These are phyloP conservation scores for Brettanomyces bruxellensis DNA, from an alignment of 805 yeast species.

Conservation along the genomic window DNA sequence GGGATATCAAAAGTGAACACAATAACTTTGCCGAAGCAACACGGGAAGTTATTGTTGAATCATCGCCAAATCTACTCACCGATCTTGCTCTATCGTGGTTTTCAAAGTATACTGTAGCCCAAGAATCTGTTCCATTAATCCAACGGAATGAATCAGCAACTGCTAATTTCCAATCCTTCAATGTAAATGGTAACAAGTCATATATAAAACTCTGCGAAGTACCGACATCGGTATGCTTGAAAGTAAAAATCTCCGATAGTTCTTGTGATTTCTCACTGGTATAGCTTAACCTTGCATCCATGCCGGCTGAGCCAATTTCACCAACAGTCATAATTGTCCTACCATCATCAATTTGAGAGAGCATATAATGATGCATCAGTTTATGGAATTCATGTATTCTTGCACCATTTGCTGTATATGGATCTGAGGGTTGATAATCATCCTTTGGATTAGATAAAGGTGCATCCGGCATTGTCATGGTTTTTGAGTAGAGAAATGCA, in stretches of 20 bases:
- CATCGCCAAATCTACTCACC: constrained; percentile 42
- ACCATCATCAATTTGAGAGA: constrained; percentile 34
- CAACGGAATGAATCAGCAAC: constrained; percentile 27
- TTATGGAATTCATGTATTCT: constrained; percentile 49
- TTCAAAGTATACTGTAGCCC: constrained; percentile 48
- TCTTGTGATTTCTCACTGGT: constrained; percentile 30
- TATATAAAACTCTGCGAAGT: constrained; percentile 28
- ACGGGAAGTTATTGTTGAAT: constrained; percentile 23
- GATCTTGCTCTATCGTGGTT: constrained; percentile 54
- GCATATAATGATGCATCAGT: constrained; percentile 28
- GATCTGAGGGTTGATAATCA: constrained; percentile 24
- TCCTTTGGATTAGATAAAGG: constrained; percentile 34
- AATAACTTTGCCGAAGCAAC: constrained; percentile 39
- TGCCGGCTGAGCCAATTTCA: constrained; percentile 37
- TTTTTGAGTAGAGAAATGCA: constrained; percentile 45
- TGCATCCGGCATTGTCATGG: constrained; percentile 27
- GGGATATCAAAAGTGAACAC: constrained; percentile 33
- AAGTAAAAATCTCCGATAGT: constrained; percentile 33
- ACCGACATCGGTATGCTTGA: constrained; percentile 29
- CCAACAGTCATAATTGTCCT: constrained; percentile 39
- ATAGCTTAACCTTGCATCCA: constrained; percentile 34
- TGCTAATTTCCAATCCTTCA: constrained; percentile 34
- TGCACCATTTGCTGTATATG: constrained; percentile 40
- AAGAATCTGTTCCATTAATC: constrained; percentile 42
- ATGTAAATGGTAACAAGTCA: constrained; percentile 23